Percentiles rank a stretch among this genome's conserved stretches.
Conservation (phyloP, 2,329 filamentous ascomycete genomes). For the Triangularia setosa region DNA sequence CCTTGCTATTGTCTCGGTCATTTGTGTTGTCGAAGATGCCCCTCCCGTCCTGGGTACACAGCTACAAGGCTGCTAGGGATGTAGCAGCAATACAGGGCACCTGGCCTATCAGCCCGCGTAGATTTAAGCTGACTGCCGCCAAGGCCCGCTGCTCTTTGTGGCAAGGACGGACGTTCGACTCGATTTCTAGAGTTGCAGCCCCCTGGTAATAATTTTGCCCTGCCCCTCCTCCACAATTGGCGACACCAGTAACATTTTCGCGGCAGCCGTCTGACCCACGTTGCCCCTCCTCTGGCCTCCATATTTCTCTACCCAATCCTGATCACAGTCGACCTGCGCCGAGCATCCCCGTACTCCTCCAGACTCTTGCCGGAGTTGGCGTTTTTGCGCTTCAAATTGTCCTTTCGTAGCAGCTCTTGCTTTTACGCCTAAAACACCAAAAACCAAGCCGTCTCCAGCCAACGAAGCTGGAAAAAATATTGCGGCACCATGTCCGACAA, state of each 20-base stretch:
- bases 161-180: constrained; percentile 3
- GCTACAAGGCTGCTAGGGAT: neutral
- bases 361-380: neutral
- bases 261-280: constrained; percentile 19
- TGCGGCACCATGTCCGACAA: constrained; percentile 75
- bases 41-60: neutral
- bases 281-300: constrained; percentile 23
- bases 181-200: neutral
- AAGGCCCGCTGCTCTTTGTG: constrained; percentile 5
- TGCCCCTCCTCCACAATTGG: constrained; percentile 26
- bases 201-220: constrained; percentile 21
- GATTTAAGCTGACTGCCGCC: constrained; percentile 22
- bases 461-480: constrained; percentile 3
- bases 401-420: neutral
- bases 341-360: constrained; percentile 1
- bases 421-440: constrained; percentile 9
- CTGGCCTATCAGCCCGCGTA: constrained; percentile 24
- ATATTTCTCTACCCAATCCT: constrained; percentile 14
- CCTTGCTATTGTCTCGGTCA: neutral
- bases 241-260: constrained; percentile 19
- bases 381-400: neutral
- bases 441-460: constrained; percentile 6
- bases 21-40: neutral
- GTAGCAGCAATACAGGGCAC: neutral
- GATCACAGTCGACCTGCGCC: constrained; percentile 6